Conservation (phyloP, 306 rosid species). For the Medicago arabica region DNA sequence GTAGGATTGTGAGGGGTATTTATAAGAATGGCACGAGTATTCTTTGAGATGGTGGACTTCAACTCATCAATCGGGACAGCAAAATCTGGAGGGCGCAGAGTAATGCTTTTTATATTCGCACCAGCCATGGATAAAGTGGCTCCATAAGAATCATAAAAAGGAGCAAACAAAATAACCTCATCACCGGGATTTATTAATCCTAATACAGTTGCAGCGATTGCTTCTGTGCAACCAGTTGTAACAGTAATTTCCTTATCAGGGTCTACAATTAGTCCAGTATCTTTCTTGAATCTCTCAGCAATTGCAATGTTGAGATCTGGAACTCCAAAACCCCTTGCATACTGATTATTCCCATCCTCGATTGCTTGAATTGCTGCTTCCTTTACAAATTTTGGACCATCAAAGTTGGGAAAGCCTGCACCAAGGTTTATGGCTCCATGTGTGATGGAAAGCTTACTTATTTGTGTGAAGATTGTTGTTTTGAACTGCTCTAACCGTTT, state of each 20-base stretch:
- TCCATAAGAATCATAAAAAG: slow-evolving; percentile 70
- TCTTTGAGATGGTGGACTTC: slow-evolving; percentile 60
- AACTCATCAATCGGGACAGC: slow-evolving; percentile 68
- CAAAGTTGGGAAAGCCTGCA: slow-evolving; percentile 80
- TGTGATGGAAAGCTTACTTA: slow-evolving; percentile 71
- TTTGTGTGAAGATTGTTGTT: slow-evolving; percentile 71
- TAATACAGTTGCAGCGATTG: slow-evolving; percentile 78
- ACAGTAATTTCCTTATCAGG: slow-evolving; percentile 82
- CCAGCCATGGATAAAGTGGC: slow-evolving; percentile 88
- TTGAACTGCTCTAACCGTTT: slow-evolving; percentile 86
- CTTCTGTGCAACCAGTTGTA: slow-evolving; percentile 87
- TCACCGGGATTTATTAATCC: slow-evolving; percentile 93
- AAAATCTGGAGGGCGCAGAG: slow-evolving; percentile 71
- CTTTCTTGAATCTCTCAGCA: slow-evolving; percentile 80
- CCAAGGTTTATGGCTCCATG: slow-evolving; percentile 88
- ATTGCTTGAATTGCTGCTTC: slow-evolving; percentile 91
- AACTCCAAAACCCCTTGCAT: slow-evolving; percentile 78
- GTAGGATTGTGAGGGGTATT: slow-evolving; percentile 91
- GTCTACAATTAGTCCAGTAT: slow-evolving; percentile 68
- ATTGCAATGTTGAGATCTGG: slow-evolving; percentile 75
- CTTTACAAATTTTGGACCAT: slow-evolving; percentile 42
- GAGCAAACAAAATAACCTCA: slow-evolving; percentile 88
- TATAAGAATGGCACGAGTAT: slow-evolving; percentile 74
- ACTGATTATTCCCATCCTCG: slow-evolving; percentile 82
- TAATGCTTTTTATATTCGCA: slow-evolving; percentile 65